phyloP scores from a whole-genome alignment of 495 filamentous ascomycete species.

The Glarea lozoyensis region DNA sequence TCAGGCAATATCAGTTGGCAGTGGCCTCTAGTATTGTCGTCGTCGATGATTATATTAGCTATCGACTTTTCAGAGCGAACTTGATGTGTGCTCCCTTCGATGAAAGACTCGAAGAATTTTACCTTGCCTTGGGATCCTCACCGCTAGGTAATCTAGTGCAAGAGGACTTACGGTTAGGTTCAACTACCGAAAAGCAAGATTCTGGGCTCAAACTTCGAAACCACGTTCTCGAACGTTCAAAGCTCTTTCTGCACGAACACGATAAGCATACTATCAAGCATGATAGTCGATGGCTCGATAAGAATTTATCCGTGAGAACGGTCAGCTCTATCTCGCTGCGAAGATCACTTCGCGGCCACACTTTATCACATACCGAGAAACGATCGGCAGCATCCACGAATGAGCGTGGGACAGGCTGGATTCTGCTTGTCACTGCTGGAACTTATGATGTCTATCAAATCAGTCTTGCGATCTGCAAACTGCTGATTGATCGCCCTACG shows the following conservation, averaged over 20 bases:
- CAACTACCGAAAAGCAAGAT: slow-evolving; percentile 36
- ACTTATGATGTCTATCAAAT: slow-evolving; percentile 81
- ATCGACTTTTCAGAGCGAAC: slow-evolving; percentile 71
- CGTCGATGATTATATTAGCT: slow-evolving; percentile 74
- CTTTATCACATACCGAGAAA: slow-evolving; percentile 56
- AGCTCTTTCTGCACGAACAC: slow-evolving; percentile 71
- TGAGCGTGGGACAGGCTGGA: slow-evolving; percentile 32
- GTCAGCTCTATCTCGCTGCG: slow-evolving; percentile 68
- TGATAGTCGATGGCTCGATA: slow-evolving; percentile 82
- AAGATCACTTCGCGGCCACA: slow-evolving; percentile 58
- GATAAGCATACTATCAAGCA: slow-evolving; percentile 64
- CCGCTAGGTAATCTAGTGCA: slow-evolving; percentile 50
- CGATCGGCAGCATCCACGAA: slow-evolving; percentile 58
- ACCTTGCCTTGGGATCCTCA: slow-evolving; percentile 53
- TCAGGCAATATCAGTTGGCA: slow-evolving; percentile 70
- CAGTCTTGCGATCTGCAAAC: slow-evolving; percentile 66
- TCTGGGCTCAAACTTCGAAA: slow-evolving; percentile 53
- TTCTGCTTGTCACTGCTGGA: slow-evolving; percentile 48
- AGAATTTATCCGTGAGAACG: slow-evolving; percentile 67
- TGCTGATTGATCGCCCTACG: slow-evolving; percentile 74
- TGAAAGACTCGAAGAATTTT: slow-evolving; percentile 77
- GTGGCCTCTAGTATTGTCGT: slow-evolving; percentile 64
- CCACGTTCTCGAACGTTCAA: slow-evolving; percentile 73
- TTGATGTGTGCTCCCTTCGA: slow-evolving; percentile 82
- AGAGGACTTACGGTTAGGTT: slow-evolving; percentile 47